Evolutionary conservation across 805 yeast species (phyloP), one percentile per base, ranked within the genome.

Genomic region (Lachancea dasiensis): DNA sequence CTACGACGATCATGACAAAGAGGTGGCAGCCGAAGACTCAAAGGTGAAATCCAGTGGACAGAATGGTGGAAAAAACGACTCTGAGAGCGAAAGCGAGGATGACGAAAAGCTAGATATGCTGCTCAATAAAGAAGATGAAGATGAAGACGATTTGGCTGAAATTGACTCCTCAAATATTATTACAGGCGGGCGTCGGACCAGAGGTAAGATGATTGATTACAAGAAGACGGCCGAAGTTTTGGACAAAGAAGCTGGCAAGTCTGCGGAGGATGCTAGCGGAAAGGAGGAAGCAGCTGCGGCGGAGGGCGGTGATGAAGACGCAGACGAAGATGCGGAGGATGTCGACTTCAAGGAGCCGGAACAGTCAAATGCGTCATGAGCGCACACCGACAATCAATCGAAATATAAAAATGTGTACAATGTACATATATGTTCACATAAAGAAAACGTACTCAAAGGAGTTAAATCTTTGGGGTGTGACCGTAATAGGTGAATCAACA

Each of bases 191-290:
- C 73, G 95, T 63, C 83, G 96, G 68, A 87, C 96, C 6, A 75
- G 97, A 49, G 95, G 96, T 11, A 82, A 79, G 54, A 82, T 81
- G 14, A 81, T 89, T 50, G 96, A 87, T 63, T 87, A 82, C 60
- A 69, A 77, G 40, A 81, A 84, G 63, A 86, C 94, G 11, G 84
- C 86, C 15, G 82, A 76, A 48, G 75, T 83, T 55, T 62, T 85
- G 51, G 77, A 73, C 37, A 65, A 64, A 41, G 67, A 65, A 27
- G 64, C 62, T 14, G 61, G 50, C 14, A 26, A 37, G 22, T 15
- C 16, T 6, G 7, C 22, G 23, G 17, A 24, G 25, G 17, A 19
- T 10, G 24, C 16, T 15, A 9, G 6, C 22, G 4, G 22, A 17
- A 13, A 25, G 7, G 31, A 63, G 23, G 75, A 69, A 2, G 79